These are phyloP conservation scores for Suhomyces kilbournensis DNA, from an alignment of 805 yeast species.

Conservation along the genomic window DNA sequence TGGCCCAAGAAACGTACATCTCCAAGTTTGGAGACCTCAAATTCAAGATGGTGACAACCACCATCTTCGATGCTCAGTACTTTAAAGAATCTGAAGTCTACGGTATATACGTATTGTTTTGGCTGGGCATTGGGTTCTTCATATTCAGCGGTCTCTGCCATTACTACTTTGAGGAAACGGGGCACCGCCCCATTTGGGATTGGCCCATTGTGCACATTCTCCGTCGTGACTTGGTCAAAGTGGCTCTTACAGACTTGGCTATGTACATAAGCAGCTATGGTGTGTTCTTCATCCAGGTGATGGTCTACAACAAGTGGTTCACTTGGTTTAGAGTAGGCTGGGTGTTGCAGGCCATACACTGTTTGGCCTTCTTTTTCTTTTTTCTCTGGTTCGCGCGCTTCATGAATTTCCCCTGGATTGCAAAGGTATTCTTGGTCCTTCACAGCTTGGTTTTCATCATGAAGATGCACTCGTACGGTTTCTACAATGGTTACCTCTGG, in stretches of 20 bases:
- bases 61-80: slow-evolving; percentile 53
- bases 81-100: slow-evolving; percentile 52
- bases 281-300: slow-evolving; percentile 56
- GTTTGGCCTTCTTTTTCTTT: slow-evolving; percentile 48
- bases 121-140: slow-evolving; percentile 63
- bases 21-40: slow-evolving; percentile 57
- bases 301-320: slow-evolving; percentile 44
- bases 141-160: slow-evolving; percentile 53
- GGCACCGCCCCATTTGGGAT: slow-evolving; percentile 42
- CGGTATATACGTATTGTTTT: slow-evolving; percentile 78
- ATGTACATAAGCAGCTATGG: slow-evolving; percentile 73
- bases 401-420: slow-evolving; percentile 80
- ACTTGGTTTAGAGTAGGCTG: slow-evolving; percentile 68
- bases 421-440: slow-evolving; percentile 75
- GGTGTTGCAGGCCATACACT: slow-evolving; percentile 54
- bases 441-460: slow-evolving; percentile 85
- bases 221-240: slow-evolving; percentile 56
- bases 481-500: slow-evolving; percentile 90
- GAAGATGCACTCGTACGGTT: slow-evolving; percentile 94
- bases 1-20: slow-evolving; percentile 22
- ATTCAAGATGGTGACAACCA: slow-evolving; percentile 37
- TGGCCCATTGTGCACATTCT: slow-evolving; percentile 59
- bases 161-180: slow-evolving; percentile 47
- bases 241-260: slow-evolving; percentile 68
- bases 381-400: slow-evolving; percentile 48